Percentiles rank a stretch among this genome's conserved stretches.
Conservation (phyloP, 306 rosid genomes). For the Lathyrus sativus region DNA sequence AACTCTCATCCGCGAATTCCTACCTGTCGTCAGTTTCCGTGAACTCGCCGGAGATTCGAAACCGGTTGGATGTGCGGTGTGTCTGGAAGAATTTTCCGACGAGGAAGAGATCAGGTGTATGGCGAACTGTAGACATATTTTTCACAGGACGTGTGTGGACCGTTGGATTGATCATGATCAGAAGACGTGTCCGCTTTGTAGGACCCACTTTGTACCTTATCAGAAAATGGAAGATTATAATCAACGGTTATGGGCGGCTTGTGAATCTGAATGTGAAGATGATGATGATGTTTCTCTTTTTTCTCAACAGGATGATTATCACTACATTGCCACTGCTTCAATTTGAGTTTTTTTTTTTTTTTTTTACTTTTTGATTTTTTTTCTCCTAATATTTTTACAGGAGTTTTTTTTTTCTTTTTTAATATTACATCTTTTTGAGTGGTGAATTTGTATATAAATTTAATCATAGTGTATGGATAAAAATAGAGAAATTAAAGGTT, state of each 20-base stretch:
- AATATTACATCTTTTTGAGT: not conserved
- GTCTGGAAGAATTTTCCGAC: slow-evolving; percentile 64
- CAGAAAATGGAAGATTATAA: slow-evolving; percentile 56
- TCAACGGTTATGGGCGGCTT: slow-evolving; percentile 75
- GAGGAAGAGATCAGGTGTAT: slow-evolving; percentile 79
- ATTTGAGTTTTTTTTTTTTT: not conserved
- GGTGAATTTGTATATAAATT: slow-evolving; percentile 42
- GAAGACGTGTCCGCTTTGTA: slow-evolving; percentile 83
- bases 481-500: not conserved
- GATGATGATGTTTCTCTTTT: slow-evolving; percentile 38
- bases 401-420: not conserved
- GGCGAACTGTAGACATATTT: slow-evolving; percentile 83
- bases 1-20: slow-evolving; percentile 64
- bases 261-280: slow-evolving; percentile 24
- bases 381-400: not conserved
- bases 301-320: slow-evolving; percentile 41
- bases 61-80: slow-evolving; percentile 59
- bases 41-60: slow-evolving; percentile 41
- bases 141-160: slow-evolving; percentile 80
- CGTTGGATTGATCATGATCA: slow-evolving; percentile 97
- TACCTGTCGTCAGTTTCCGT: slow-evolving; percentile 57
- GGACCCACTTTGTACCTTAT: slow-evolving; percentile 74
- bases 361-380: slow-evolving; percentile 5
- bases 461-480: not conserved
- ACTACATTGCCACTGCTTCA: slow-evolving; percentile 30